These are phyloP conservation scores for Stagonosporopsis rhizophila DNA, from an alignment of 2,329 filamentous ascomycete genomes.

Conservation along the genomic window DNA sequence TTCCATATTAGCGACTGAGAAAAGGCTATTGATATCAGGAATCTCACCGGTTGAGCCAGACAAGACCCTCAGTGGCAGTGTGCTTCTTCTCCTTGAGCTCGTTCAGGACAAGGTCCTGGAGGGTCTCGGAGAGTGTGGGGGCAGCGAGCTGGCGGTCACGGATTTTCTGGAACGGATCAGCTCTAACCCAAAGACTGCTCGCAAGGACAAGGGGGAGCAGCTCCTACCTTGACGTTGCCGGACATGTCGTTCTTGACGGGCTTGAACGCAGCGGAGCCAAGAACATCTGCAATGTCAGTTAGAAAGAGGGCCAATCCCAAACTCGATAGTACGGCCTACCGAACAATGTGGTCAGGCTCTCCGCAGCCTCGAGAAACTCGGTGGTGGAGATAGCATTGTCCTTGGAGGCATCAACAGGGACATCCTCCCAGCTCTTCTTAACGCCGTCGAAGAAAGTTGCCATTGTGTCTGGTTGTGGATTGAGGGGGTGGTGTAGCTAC, in stretches of 20 bases:
- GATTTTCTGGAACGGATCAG: slow-evolving; percentile 72
- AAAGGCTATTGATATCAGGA: slow-evolving; percentile 15
- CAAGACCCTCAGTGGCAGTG: slow-evolving; percentile 82
- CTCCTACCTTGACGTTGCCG: slow-evolving; percentile 83
- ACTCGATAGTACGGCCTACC: slow-evolving; percentile 59
- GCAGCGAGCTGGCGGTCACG: slow-evolving; percentile 80
- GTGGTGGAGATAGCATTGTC: slow-evolving; percentile 81
- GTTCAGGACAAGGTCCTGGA: slow-evolving; percentile 84
- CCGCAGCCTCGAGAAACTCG: slow-evolving; percentile 89
- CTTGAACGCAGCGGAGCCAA: slow-evolving; percentile 77
- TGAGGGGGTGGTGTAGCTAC: background rate
- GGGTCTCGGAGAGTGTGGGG: slow-evolving; percentile 77
- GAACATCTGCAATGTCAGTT: slow-evolving; percentile 57
- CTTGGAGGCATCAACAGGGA: slow-evolving; percentile 75
- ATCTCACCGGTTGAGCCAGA: slow-evolving; percentile 86
- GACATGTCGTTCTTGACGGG: slow-evolving; percentile 91
- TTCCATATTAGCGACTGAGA: background rate
- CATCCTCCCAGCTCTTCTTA: slow-evolving; percentile 82
- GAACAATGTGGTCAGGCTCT: slow-evolving; percentile 86
- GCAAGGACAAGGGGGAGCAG: too few relatives aligned
- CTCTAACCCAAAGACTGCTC: background rate
- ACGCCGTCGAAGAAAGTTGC: slow-evolving; percentile 84
- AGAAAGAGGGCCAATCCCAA: background rate
- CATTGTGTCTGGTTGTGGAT: slow-evolving; percentile 30
- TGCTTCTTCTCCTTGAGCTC: slow-evolving; percentile 92